Percentiles rank a stretch among this genome's conserved stretches.
phyloP scores from a whole-genome alignment of 345 rosid genomes.

The Luvunga scandens region DNA sequence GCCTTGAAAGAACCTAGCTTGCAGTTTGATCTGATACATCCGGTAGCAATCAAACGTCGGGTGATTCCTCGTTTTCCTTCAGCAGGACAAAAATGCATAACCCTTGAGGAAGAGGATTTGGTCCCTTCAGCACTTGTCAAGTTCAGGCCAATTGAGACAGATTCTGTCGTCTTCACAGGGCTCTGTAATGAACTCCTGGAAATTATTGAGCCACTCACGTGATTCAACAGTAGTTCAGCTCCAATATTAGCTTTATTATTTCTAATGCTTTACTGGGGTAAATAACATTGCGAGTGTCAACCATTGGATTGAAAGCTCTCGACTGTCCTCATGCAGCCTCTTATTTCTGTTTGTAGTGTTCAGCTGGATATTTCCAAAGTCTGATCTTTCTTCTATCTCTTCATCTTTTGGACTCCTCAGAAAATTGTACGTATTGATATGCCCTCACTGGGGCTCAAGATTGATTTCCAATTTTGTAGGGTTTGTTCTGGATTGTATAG shows the following conservation, averaged over 20 bases:
- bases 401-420: neutral
- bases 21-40: slow-evolving; percentile 79
- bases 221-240: slow-evolving; percentile 10
- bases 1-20: slow-evolving; percentile 82
- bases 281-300: neutral
- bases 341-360: neutral
- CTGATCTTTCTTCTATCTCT: neutral
- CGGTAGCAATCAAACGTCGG: slow-evolving; percentile 56
- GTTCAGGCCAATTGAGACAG: slow-evolving; percentile 71
- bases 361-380: neutral
- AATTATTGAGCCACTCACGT: slow-evolving; percentile 51
- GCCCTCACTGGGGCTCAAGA: neutral
- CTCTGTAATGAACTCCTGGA: slow-evolving; percentile 64
- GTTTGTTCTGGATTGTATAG: neutral
- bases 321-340: neutral
- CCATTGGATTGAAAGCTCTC: neutral
- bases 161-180: slow-evolving; percentile 65
- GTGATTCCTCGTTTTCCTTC: slow-evolving; percentile 57
- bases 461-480: neutral
- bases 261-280: neutral
- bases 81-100: slow-evolving; percentile 51
- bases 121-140: slow-evolving; percentile 88
- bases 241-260: slow-evolving; percentile 1
- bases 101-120: slow-evolving; percentile 73
- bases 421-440: neutral